phyloP scores from a whole-genome alignment of 305 asterid genomes.

The Solanum aculeatissimum region DNA sequence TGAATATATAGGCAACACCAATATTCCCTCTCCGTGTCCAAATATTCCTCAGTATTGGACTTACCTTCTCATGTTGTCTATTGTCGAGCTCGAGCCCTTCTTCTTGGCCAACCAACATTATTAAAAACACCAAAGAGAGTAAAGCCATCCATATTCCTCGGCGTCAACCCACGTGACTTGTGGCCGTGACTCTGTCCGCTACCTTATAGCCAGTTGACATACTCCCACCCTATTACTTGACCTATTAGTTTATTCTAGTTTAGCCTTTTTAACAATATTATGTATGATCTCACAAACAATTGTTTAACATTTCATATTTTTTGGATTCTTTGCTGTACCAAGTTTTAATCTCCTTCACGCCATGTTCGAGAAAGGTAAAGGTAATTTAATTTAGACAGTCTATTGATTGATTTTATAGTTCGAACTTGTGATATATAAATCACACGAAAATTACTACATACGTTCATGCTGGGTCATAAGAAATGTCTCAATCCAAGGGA shows the following conservation, averaged over 20 bases:
- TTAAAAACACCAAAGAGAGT: background rate
- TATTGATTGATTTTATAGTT: accelerated
- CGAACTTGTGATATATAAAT: background rate
- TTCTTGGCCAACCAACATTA: background rate
- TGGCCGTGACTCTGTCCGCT: constrained; percentile 19
- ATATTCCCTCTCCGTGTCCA: constrained; percentile 76
- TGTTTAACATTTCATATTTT: background rate
- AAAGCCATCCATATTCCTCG: constrained; percentile 35
- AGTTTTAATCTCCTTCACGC: background rate
- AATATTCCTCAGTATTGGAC: constrained; percentile 35
- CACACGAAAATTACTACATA: background rate
- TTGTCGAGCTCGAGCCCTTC: constrained; percentile 20
- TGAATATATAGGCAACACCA: constrained; percentile 17
- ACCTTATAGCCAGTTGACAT: background rate
- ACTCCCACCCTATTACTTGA: background rate
- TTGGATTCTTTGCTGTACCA: background rate
- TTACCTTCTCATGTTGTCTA: background rate
- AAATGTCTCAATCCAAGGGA: background rate
- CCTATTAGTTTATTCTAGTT: background rate
- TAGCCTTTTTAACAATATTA: background rate
- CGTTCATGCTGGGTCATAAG: background rate
- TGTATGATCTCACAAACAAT: background rate
- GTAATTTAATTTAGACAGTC: background rate
- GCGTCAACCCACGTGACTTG: constrained; percentile 58
- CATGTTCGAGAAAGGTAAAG: background rate